phyloP scores from a whole-genome alignment of 352 stramenopile genomes.

The Lagenidium giganteum region DNA sequence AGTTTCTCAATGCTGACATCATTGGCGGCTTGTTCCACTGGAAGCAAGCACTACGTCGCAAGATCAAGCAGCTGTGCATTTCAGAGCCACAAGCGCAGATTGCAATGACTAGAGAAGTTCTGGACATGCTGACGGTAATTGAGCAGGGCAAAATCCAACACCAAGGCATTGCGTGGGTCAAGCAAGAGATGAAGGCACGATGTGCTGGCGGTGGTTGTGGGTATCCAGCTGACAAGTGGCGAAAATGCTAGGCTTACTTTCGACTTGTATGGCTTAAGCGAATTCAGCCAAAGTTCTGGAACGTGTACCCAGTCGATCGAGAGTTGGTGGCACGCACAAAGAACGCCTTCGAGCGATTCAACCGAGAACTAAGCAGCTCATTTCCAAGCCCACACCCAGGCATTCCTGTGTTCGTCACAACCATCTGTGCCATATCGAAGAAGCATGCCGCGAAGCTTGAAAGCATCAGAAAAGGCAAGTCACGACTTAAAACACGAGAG shows the following conservation, averaged over 20 bases:
- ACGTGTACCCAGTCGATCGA: no score
- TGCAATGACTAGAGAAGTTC: neutral
- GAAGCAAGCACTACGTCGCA: slow-evolving; percentile 9
- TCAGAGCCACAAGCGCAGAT: neutral
- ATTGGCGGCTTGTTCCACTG: slow-evolving; percentile 12
- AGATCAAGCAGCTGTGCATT: slow-evolving; percentile 3
- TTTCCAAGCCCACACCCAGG: slow-evolving; percentile 3
- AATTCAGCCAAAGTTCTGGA: neutral
- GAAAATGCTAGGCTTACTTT: slow-evolving; percentile 5
- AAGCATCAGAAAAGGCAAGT: neutral
- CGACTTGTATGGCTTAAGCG: neutral
- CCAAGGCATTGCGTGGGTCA: slow-evolving; percentile 1
- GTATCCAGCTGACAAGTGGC: neutral
- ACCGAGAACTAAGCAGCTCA: slow-evolving; percentile 3
- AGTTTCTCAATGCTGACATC: neutral
- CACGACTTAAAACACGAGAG: neutral
- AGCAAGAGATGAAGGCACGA: neutral
- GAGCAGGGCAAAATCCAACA: neutral
- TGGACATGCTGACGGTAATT: slow-evolving; percentile 12
- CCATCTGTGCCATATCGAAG: slow-evolving; percentile 2
- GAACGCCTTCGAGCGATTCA: slow-evolving; percentile 11
- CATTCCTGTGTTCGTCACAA: neutral
- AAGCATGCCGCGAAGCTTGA: neutral
- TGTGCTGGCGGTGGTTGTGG: neutral
- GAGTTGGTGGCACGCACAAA: slow-evolving; percentile 5